Evolutionary conservation across 768 basidiomycete species (phyloP), one percentile per base, ranked within the genome.

Genomic region (Suillus americanus): DNA sequence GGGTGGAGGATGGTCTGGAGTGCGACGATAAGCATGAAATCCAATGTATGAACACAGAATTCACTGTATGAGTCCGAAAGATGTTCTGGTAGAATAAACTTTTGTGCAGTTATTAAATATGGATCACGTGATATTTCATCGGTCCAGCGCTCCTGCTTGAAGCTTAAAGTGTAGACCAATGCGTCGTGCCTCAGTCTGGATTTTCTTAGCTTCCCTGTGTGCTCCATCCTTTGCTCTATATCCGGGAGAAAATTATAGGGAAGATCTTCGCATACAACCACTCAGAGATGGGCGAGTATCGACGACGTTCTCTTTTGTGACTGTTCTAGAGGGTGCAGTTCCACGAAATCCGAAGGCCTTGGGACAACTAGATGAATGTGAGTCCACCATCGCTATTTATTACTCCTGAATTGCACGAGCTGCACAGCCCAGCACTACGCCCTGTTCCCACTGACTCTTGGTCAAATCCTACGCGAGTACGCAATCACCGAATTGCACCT

Each of bases 401-500:
- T 5, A 67, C 35, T 25, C 13, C 38, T 48, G 20, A 23, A 59
- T 18, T 28, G 20, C 35, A 50, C 56, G 55, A 64, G 14, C 46
- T 53, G 12, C 53, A 7, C 66, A 94, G 92, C 87, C 50, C 92
- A 93, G 75, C 95, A 97, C 70, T 95, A 95, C 69, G 88, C 85
- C 4, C 75, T 97, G 16, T 94, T 97, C 66, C 95, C 97, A 0
- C 84, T 97, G 18, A 83, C 90, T 3, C 81, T 99, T 20, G 91
- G 95, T 4, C 91, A 97, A 71, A 89, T 98, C 43, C 81, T 98
- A 23, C 87, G 89, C 63, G 86, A 91, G 75, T 92, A 96, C 74
- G 87, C 89, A 1, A 87, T 97, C 28, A 89, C 94, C 0, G 94
- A 97, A 68, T 82, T 99, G 25, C 93, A 96, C 70, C 85, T 99